Evolutionary conservation across 495 filamentous ascomycete genomes (phyloP).

Genomic region (Aspergillus biplanus): DNA sequence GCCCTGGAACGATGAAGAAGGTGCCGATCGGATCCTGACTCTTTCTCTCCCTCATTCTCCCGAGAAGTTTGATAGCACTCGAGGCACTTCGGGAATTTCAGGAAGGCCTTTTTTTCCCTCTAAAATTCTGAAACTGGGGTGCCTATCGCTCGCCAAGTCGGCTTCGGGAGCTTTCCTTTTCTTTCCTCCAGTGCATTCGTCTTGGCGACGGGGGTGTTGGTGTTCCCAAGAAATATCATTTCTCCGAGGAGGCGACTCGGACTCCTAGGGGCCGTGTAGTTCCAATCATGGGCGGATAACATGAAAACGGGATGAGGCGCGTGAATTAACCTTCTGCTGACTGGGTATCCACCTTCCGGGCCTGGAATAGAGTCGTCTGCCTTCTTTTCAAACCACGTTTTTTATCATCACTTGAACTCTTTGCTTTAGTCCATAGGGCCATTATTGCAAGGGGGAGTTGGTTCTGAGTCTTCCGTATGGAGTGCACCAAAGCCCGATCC

Average conservation of each 20-base stretch:
- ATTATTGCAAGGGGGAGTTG: not conserved
- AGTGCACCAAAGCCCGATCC: too few relatives aligned
- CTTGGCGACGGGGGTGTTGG: not conserved
- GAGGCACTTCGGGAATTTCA: not conserved
- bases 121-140: too few relatives aligned
- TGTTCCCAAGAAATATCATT: not conserved
- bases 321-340: not conserved
- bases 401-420: not conserved
- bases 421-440: too few relatives aligned
- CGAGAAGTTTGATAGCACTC: not conserved
- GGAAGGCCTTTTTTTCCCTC: not conserved
- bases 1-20: not conserved
- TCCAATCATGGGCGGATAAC: not conserved
- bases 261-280: not conserved
- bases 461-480: not conserved
- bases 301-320: not conserved
- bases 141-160: not conserved
- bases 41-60: not conserved
- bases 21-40: constrained; percentile 1
- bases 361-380: not conserved
- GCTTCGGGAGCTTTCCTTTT: not conserved
- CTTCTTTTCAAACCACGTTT: too few relatives aligned
- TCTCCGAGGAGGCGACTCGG: not conserved
- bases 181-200: not conserved
- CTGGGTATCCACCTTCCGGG: not conserved